A percentile compares a stretch with the other conserved stretches of the same genome.
Conservation (phyloP, 2,329 filamentous ascomycete species). For the Aspergillus unguis region DNA sequence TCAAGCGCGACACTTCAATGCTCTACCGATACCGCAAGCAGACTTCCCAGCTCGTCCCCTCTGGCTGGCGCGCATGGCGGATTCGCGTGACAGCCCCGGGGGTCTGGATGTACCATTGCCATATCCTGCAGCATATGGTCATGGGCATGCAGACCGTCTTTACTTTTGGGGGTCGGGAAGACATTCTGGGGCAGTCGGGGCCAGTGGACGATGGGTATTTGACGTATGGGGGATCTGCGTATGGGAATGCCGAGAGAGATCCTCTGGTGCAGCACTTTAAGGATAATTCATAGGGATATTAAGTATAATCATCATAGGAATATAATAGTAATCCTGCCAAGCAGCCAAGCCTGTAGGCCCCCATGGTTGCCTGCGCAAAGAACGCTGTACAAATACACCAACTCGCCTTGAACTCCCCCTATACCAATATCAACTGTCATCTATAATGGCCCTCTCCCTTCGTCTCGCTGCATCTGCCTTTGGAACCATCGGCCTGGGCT, state of each 20-base stretch:
- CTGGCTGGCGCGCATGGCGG: conserved; percentile 62
- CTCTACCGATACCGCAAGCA: conserved; percentile 53
- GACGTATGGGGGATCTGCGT: conserved; percentile 44
- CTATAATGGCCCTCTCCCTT: conserved; percentile 5
- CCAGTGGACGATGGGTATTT: conserved; percentile 44
- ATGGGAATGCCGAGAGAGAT: conserved; percentile 30
- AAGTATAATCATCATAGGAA: too few relatives aligned
- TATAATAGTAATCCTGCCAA: too few relatives aligned
- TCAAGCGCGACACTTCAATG: conserved; percentile 50
- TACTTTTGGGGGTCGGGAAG: conserved; percentile 43
- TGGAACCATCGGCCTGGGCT: conserved; percentile 26
- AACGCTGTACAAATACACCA: too few relatives aligned
- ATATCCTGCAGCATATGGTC: conserved; percentile 49
- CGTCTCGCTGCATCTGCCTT: conserved; percentile 19
- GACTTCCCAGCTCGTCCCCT: conserved; percentile 39
- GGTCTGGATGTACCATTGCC: conserved; percentile 52
- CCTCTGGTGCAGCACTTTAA: conserved; percentile 10
- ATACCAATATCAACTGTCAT: too few relatives aligned
- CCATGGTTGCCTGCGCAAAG: too few relatives aligned
- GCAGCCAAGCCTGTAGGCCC: too few relatives aligned
- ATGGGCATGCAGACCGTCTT: conserved; percentile 50
- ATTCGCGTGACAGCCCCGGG: conserved; percentile 52
- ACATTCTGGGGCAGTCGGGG: conserved; percentile 33
- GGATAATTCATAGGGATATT: too few relatives aligned
- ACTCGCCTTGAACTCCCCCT: too few relatives aligned